A percentile compares a stretch with the other conserved stretches of the same genome.
phyloP scores from a whole-genome alignment of 2,329 filamentous ascomycete species.

The Penicillium sp. region DNA sequence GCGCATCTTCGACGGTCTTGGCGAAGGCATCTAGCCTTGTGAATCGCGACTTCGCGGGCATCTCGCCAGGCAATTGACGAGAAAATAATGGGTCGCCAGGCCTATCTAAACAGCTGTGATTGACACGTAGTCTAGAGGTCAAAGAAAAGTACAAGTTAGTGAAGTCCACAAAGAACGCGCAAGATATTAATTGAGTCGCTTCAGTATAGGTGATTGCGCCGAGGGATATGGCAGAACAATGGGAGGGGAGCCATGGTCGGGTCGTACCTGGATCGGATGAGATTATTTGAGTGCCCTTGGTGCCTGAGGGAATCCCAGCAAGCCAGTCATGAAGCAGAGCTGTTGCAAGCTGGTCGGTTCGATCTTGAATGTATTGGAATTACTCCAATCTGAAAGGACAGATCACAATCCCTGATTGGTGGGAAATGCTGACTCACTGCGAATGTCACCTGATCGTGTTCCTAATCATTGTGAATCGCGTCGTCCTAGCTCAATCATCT shows the following conservation, averaged over 20 bases:
- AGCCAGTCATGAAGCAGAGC: constrained; percentile 5
- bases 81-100: constrained; percentile 23
- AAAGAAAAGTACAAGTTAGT: not conserved
- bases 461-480: not conserved
- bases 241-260: not conserved
- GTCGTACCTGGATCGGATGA: constrained; percentile 7
- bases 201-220: not conserved
- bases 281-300: constrained; percentile 14
- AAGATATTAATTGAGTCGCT: constrained; percentile 3
- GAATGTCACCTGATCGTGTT: constrained; percentile 21
- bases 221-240: not conserved
- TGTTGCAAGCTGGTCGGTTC: constrained; percentile 19
- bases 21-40: constrained; percentile 97
- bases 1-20: constrained; percentile 97
- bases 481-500: not conserved
- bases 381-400: constrained; percentile 29
- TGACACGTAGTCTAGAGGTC: not conserved
- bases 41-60: constrained; percentile 91
- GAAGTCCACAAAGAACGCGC: constrained; percentile 5
- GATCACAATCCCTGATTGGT: constrained; percentile 33
- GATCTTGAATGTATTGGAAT: constrained; percentile 16
- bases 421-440: constrained; percentile 15
- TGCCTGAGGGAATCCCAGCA: not conserved
- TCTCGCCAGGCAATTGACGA: constrained; percentile 44
- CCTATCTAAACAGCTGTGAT: not conserved